Evolutionary conservation across 192 early-diverging fungal genomes (phyloP).

Genomic region (Coemansia sp.): DNA sequence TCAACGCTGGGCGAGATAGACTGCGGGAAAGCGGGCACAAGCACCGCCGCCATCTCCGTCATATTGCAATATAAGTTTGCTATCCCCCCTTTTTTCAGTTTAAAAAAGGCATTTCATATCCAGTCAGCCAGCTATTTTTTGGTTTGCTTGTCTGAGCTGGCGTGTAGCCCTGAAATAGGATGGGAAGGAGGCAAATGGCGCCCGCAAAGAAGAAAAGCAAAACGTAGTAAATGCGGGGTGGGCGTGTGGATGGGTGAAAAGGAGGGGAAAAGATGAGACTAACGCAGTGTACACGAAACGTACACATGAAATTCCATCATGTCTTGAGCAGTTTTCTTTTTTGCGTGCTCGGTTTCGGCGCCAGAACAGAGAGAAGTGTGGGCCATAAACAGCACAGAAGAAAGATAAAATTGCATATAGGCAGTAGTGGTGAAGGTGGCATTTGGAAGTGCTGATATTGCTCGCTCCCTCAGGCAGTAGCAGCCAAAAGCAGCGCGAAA

Average conservation of each 20-base stretch:
- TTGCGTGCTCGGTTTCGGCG: slow-evolving; percentile 3
- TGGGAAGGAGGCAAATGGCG: background rate
- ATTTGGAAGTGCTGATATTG: background rate
- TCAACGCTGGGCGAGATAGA: background rate
- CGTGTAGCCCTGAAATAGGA: background rate
- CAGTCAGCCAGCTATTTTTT: background rate
- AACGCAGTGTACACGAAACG: background rate
- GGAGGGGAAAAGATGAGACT: background rate
- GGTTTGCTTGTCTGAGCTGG: background rate
- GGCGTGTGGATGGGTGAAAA: background rate
- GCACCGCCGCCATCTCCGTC: slow-evolving; percentile 1
- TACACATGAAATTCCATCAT: background rate
- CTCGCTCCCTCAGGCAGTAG: background rate
- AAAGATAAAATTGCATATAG: background rate
- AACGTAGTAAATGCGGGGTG: background rate
- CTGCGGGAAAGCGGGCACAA: background rate
- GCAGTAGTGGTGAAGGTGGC: background rate
- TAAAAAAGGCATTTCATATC: too few species aligned
- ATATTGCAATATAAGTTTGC: slow-evolving; percentile 2
- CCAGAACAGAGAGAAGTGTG: background rate
- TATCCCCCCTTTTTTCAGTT: background rate
- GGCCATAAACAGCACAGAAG: too few species aligned
- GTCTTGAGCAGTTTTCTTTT: background rate
- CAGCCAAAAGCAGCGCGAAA: background rate
- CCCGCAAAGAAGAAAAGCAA: background rate